Base-by-base conservation (phyloP, 2,329 filamentous ascomycete species). In the Pseudogymnoascus sp. region DNA sequence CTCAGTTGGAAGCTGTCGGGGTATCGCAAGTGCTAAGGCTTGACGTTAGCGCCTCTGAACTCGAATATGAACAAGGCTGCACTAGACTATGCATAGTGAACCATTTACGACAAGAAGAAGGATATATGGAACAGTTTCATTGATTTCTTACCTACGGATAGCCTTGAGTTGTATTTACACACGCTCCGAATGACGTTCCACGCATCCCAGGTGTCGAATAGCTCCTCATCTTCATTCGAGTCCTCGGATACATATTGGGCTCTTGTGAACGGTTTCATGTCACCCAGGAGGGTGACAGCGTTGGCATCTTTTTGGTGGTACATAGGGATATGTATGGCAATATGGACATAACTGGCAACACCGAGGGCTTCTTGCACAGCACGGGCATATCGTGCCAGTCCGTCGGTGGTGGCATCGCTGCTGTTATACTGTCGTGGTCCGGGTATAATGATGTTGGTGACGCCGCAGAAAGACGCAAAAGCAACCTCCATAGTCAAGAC, bases 381-480 rank as follows among this genome's bases (percentile, higher is more conserved):
- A 60, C 92, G 86, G 35, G 90, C 89, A 77, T 91, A 99, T 69
- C 91, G 90, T 0, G 87, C 75, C 69, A 79, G 82, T 71, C n/a
- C 80, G 79, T 70, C 78, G 75, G 66, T 78, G 77, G 12, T 76
- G 73, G 63, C 78, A 71, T 61, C 66, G 41, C 78, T 80, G 62
- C 81, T 80, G 62, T 83, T 79, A 65, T 87, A 83, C 12, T 84
- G 76, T 65, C 82, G 82, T 2, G 94, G 94, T 0, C 91, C 91
- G 1, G 88, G 86, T 30, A 99, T 79, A 58, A 97, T 78, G 62
- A 97, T 80, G 73, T 89, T 95, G 61, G 86, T 85, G 57, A 94
- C 82, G 36, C 95, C 95, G 70, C 91, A 97, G 75, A 97, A 99
- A 64, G 91, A 92, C 65, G 95, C 94, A 75, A 97, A 99, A 57